phyloP scores from a whole-genome alignment of 2,329 filamentous ascomycete species.

The Coniochaeta prunicola region DNA sequence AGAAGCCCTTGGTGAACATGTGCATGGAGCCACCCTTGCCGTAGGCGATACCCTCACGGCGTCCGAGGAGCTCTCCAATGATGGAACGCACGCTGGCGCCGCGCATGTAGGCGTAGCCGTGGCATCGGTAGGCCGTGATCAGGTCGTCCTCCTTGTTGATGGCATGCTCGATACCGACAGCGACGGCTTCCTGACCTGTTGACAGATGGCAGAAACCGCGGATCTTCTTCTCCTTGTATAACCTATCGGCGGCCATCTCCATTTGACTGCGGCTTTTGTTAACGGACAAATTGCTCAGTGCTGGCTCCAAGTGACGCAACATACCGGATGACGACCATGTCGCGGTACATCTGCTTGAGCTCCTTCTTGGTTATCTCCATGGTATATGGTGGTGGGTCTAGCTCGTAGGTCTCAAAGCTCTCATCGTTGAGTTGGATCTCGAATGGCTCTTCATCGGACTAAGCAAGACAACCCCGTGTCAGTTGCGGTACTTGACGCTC shows the following conservation, averaged over 20 bases:
- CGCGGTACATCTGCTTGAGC: conserved; percentile 97
- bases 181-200: conserved; percentile 94
- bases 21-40: conserved; percentile 99
- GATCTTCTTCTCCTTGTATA: conserved; percentile 99
- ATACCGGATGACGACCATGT: conserved; percentile 93
- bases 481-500: conserved; percentile 3
- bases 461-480: conserved; percentile 4
- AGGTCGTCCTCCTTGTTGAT: conserved; percentile 87
- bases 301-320: conserved; percentile 17
- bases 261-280: conserved; percentile 62
- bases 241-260: conserved; percentile 97
- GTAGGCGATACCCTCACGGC: conserved; percentile 93
- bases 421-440: conserved; percentile 89
- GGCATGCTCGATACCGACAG: conserved; percentile 93
- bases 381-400: conserved; percentile 92
- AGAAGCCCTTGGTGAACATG: conserved; percentile 98
- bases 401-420: conserved; percentile 99
- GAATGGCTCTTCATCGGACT: conserved; percentile 94
- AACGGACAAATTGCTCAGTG: neutral
- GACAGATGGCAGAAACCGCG: conserved; percentile 99
- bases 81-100: conserved; percentile 85
- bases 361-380: conserved; percentile 94
- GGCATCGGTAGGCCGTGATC: conserved; percentile 98
- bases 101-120: conserved; percentile 97
- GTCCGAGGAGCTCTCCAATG: conserved; percentile 91